Base-by-base conservation (phyloP, 176 grass and related monocot species). In the Hordeum marinum region DNA sequence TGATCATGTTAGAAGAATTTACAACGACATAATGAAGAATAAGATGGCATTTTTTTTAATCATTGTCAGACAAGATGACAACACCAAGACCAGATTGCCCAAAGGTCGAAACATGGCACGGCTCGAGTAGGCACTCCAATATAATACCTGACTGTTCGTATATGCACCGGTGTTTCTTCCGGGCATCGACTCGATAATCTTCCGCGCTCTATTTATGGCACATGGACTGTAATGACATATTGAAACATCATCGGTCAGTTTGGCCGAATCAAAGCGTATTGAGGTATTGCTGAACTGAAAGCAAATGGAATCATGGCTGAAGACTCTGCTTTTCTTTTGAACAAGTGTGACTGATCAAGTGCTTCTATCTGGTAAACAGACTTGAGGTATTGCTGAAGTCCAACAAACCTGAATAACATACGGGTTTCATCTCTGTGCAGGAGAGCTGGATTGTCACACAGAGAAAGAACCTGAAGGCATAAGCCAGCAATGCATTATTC, bases 401-500 rank as follows among this genome's bases (percentile, higher is more conserved):
- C 11, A 64, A 97, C 48, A 52, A 52, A 52, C 94, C 92, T 97
- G 88, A 94, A 97, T 72, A 94, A 83, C 50, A 84, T 41, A 25
- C 14, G 26, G 5, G 80, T 59, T 80, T 89, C 88, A 7, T 91
- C 90, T 70, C 40, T 92, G 11, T 85, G 13, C 39, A 92, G 76
- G 78, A 94, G 92, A 59, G 80, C 3, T 77, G 92, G 92, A 73
- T 97, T 81, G 68, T 92, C 92, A 36, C 94, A 94, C n/a, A 97
- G 77, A 21, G 61, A 91, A 81, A 97, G 88, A 87, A 97, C 94
- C 90, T 94, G 79, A 32, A 61, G 37, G 4, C 76, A 64, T 80
- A 29, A 64, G 52, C 39, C 63, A 37, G 40, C n/a, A 9, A 20
- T 2, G 42, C 41, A 29, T 9, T 80, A 25, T 82, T 72, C 45